Evolutionary conservation across 495 filamentous ascomycete genomes (phyloP).

Genomic region (Xylaria acuta): DNA sequence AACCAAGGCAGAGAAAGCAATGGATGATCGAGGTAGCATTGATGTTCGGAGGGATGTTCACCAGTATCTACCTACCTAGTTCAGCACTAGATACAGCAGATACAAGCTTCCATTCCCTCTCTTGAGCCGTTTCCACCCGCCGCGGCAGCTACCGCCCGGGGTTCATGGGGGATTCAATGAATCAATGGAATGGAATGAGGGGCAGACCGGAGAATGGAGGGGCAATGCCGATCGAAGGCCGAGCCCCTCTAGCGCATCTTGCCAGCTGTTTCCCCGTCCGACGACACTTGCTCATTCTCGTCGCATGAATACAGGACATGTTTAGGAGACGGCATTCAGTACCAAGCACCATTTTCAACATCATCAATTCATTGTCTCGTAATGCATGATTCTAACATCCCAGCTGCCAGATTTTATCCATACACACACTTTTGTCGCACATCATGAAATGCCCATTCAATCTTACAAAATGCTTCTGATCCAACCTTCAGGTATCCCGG

Average conservation of each 20-base stretch:
- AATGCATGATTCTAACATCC: not conserved
- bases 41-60: not conserved
- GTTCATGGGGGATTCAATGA: not conserved
- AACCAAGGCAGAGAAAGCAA: not conserved
- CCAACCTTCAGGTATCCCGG: not conserved
- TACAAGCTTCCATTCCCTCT: not conserved
- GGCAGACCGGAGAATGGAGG: constrained; percentile 24
- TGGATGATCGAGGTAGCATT: not conserved
- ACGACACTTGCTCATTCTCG: not conserved
- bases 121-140: constrained; percentile 39
- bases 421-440: not conserved
- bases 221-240: constrained; percentile 19
- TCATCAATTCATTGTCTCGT: not conserved
- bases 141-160: not conserved
- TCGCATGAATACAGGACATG: not conserved
- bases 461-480: not conserved
- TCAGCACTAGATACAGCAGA: not conserved
- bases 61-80: not conserved
- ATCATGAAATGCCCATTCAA: not conserved
- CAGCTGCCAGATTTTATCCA: not conserved
- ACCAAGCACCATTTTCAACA: not conserved
- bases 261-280: not conserved
- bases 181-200: not conserved
- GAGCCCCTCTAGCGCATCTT: not conserved
- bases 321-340: not conserved